These are phyloP conservation scores for Kwoniella sp. DNA, from an alignment of 768 basidiomycete species.

Conservation along the genomic window DNA sequence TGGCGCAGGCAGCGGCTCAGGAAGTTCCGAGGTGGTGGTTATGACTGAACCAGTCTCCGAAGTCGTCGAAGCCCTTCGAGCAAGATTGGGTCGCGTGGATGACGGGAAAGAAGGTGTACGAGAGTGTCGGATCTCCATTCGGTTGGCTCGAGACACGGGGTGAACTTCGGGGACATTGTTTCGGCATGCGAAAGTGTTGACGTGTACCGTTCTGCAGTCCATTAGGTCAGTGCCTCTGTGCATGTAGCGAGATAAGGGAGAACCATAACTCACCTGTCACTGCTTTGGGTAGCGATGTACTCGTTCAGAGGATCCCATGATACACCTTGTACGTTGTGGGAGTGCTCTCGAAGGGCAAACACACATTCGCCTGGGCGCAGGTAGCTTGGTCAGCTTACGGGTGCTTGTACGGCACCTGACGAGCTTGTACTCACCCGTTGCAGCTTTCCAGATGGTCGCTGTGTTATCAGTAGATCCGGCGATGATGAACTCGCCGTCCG, in stretches of 20 bases:
- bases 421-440: conserved; percentile 37
- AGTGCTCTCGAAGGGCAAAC: conserved; percentile 70
- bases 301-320: conserved; percentile 98
- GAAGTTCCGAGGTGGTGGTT: conserved; percentile 63
- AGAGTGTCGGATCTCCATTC: conserved; percentile 58
- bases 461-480: conserved; percentile 97
- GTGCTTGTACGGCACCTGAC: too few relatives aligned
- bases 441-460: conserved; percentile 60
- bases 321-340: conserved; percentile 96
- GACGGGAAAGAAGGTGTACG: conserved; percentile 54
- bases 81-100: conserved; percentile 58
- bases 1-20: conserved; percentile 58
- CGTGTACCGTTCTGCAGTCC: conserved; percentile 75
- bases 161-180: conserved; percentile 85
- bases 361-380: conserved; percentile 44
- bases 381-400: conserved; percentile 19
- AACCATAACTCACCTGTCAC: conserved; percentile 66
- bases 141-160: conserved; percentile 83
- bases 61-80: conserved; percentile 70
- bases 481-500: conserved; percentile 87
- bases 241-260: background rate
- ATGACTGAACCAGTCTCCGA: conserved; percentile 74
- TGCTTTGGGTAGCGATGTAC: conserved; percentile 95
- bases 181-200: conserved; percentile 79
- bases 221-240: background rate